Evolutionary conservation across 2,329 filamentous ascomycete genomes (phyloP).

Genomic region (Microcyclospora tardicrescens): DNA sequence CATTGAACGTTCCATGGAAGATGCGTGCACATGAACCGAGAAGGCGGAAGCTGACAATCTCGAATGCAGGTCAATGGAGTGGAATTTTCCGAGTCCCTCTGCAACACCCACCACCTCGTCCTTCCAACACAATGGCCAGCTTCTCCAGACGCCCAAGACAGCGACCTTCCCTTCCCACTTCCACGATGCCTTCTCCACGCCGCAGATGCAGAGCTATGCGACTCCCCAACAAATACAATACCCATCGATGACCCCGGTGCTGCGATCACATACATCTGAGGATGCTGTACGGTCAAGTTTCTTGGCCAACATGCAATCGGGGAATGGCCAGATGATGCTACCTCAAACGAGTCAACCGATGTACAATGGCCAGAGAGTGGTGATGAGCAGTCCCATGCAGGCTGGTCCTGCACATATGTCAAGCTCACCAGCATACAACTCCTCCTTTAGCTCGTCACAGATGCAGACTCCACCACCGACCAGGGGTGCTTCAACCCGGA

Average conservation of each 20-base stretch:
- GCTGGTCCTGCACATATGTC: slow-evolving; percentile 1
- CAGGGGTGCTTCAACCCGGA: slow-evolving; percentile 40
- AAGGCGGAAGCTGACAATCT: slow-evolving; percentile 4
- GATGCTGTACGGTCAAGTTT: slow-evolving; percentile 16
- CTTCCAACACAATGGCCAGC: slow-evolving; percentile 20
- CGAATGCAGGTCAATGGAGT: slow-evolving; percentile 29
- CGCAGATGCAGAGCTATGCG: slow-evolving; percentile 30
- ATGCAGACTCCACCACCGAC: slow-evolving; percentile 53
- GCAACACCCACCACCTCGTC: slow-evolving; percentile 34
- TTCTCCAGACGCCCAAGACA: slow-evolving; percentile 33
- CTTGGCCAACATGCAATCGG: slow-evolving; percentile 14
- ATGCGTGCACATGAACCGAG: no score
- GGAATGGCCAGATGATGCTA: slow-evolving; percentile 6
- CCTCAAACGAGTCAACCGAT: slow-evolving; percentile 5
- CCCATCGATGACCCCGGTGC: slow-evolving; percentile 16
- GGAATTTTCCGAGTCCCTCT: slow-evolving; percentile 38
- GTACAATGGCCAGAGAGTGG: slow-evolving; percentile 2
- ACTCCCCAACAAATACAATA: slow-evolving; percentile 20
- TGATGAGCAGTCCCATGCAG: slow-evolving; percentile 9
- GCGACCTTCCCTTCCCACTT: slow-evolving; percentile 32
- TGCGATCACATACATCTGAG: slow-evolving; percentile 11
- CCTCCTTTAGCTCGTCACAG: slow-evolving; percentile 25
- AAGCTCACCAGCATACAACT: slow-evolving; percentile 7
- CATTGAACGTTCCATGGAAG: not conserved
- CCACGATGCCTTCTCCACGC: slow-evolving; percentile 38